A percentile compares a stretch with the other conserved stretches of the same genome.
Evolutionary conservation across 345 rosid genomes (phyloP).

Genomic region (Hibiscus tridactylites): DNA sequence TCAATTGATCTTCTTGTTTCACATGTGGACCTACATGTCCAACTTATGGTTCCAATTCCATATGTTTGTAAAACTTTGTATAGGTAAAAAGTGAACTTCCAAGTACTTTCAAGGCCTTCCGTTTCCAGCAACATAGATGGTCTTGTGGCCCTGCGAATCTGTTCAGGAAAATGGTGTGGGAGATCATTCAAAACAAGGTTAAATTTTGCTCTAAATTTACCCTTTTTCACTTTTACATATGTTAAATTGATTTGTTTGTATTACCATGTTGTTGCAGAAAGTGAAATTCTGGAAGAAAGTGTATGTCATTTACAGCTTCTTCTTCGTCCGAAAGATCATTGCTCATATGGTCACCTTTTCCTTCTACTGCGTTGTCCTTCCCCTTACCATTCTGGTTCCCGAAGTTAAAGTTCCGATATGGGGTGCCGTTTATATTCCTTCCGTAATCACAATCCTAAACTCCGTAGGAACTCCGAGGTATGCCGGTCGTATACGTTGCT

Average conservation of each 20-base stretch:
- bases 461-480: conserved; percentile 99
- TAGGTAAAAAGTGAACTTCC: conserved; percentile 94
- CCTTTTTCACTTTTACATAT: neutral
- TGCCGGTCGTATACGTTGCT: neutral
- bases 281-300: conserved; percentile 67
- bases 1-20: no score
- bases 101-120: conserved; percentile 96
- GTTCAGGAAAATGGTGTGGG: conserved; percentile 99
- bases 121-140: conserved; percentile 99
- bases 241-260: neutral
- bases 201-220: neutral
- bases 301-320: conserved; percentile 96
- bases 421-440: conserved; percentile 98
- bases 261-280: neutral
- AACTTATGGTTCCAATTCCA: no score
- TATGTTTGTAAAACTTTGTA: no score
- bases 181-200: conserved; percentile 79
- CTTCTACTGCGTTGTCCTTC: conserved; percentile 92
- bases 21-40: no score
- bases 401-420: conserved; percentile 92
- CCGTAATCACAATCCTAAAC: conserved; percentile 77
- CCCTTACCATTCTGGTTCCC: conserved; percentile 83
- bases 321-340: conserved; percentile 84
- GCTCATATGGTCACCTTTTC: conserved; percentile 93
- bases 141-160: conserved; percentile 99